Percentiles rank a stretch among this genome's conserved stretches.
Conservation (phyloP, 345 rosid genomes). For the Gynandropsis gynandra region DNA sequence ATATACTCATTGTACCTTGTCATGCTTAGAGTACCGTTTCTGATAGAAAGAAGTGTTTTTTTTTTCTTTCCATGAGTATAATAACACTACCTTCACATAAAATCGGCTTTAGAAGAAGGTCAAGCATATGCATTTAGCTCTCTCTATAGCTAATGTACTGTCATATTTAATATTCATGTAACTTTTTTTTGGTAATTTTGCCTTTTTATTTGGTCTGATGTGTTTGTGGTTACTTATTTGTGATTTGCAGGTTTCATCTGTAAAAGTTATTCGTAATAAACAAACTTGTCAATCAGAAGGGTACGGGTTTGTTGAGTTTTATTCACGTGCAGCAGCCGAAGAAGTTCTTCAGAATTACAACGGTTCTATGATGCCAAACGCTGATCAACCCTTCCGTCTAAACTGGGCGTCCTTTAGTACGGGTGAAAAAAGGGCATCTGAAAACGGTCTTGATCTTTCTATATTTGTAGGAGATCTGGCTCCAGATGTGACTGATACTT, state of each 20-base stretch:
- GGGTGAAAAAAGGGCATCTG: constrained; percentile 61
- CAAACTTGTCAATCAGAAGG: constrained; percentile 86
- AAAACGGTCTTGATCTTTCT: constrained; percentile 69
- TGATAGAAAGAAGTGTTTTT: neutral
- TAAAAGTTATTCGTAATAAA: constrained; percentile 88
- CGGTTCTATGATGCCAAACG: constrained; percentile 76
- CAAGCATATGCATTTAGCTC: too few relatives aligned
- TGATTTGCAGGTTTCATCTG: constrained; percentile 54
- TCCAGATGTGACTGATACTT: constrained; percentile 77
- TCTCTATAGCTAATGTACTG: too few relatives aligned
- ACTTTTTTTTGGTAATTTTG: neutral
- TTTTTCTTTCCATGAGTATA: neutral
- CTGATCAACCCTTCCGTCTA: constrained; percentile 83
- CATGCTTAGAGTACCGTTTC: constrained; percentile 21
- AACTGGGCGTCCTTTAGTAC: constrained; percentile 93
- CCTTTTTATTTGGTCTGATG: neutral
- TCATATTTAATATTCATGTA: neutral
- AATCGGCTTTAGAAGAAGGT: neutral
- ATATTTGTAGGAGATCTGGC: constrained; percentile 94
- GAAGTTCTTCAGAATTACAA: constrained; percentile 73
- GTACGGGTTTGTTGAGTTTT: constrained; percentile 88
- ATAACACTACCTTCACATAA: constrained; percentile 2
- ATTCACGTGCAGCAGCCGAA: constrained; percentile 67
- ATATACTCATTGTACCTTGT: constrained; percentile 17
- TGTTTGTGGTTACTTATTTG: constrained; percentile 2